Base-by-base conservation (phyloP, 352 stramenopile species). In the Globisporangium spiculum region DNA sequence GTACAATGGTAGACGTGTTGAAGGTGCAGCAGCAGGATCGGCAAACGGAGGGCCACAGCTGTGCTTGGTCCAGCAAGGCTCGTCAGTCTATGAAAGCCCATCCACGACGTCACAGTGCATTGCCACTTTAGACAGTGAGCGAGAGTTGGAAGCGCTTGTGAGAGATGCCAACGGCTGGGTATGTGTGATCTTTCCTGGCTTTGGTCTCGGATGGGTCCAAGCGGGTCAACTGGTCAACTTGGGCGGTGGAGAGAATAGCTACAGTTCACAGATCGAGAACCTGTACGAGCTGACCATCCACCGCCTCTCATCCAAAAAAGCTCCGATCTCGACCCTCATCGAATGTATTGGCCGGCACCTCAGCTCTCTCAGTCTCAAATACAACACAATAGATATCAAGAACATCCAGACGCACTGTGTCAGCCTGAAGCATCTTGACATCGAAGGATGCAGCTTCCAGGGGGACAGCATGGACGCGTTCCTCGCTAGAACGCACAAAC, bases 361-460 rank as follows among this genome's bases (percentile, higher is more conserved):
- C 24, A 26, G 60, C 20, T 38, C 27, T 4, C 44, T 65, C 12
- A 65, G 60, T 30, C 34, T 65, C 60, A 65, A 65, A 27, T 65
- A 55, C 60, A 65, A 57, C 60, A 46, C 18, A 14, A 32, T 65
- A 1, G 60, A 65, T 12, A 44, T 65, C 18, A 32, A 4, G 3
- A 30, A n/a, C 1, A 46, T 65, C 60, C 26, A 36, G 9, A 54
- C 9, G 41, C 60, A 65, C 41, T 65, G 60, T 4, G 27, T 46
- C 26, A 55, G 57, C 41, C n/a, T 65, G 16, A 55, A 65, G 41
- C 60, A 65, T 9, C 18, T 65, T 26, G 60, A 65, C 32, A 24
- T 65, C 26, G 60, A 65, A 30, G 60, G 60, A 12, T 65, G 60
- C 60, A 65, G 26, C 26, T 56, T 65, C 22, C 60, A 27, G 32